Percentiles rank a stretch among this genome's conserved stretches.
phyloP scores from a whole-genome alignment of 1,284 basidiomycete genomes.

The Inonotus hispidus region DNA sequence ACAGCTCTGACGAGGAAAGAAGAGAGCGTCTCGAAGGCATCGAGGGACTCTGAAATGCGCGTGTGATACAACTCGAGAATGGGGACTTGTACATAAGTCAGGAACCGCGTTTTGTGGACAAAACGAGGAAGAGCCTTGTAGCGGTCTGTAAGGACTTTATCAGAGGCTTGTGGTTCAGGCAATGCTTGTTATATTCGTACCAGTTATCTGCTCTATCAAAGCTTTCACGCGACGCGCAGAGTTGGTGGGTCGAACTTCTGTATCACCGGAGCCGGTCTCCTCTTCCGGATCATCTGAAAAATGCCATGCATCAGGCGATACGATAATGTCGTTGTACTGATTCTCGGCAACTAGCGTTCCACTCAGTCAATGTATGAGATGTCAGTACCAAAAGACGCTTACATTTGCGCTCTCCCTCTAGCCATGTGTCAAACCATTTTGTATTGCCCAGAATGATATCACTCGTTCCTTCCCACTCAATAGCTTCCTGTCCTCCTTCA shows the following conservation, averaged over 20 bases:
- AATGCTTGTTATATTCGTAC: conserved; percentile 35
- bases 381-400: conserved; percentile 29
- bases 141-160: conserved; percentile 52
- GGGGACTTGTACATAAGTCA: conserved; percentile 82
- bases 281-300: conserved; percentile 61
- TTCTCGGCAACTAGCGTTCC: conserved; percentile 59
- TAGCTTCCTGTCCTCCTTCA: conserved; percentile 21
- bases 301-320: conserved; percentile 82
- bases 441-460: conserved; percentile 77
- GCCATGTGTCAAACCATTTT: conserved; percentile 90
- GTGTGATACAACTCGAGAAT: conserved; percentile 72
- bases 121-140: conserved; percentile 83
- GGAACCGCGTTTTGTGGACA: conserved; percentile 75
- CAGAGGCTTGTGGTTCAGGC: not conserved
- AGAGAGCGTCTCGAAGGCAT: conserved; percentile 90
- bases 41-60: conserved; percentile 79
- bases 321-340: conserved; percentile 80
- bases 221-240: conserved; percentile 78
- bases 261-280: conserved; percentile 34
- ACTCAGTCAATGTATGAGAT: conserved; percentile 4
- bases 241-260: conserved; percentile 60
- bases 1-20: conserved; percentile 85
- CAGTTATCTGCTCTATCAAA: conserved; percentile 85
- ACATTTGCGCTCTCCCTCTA: conserved; percentile 85
- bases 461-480: conserved; percentile 70